Conservation (phyloP, 2,329 filamentous ascomycete genomes). For the Exutisphaerella laricina region DNA sequence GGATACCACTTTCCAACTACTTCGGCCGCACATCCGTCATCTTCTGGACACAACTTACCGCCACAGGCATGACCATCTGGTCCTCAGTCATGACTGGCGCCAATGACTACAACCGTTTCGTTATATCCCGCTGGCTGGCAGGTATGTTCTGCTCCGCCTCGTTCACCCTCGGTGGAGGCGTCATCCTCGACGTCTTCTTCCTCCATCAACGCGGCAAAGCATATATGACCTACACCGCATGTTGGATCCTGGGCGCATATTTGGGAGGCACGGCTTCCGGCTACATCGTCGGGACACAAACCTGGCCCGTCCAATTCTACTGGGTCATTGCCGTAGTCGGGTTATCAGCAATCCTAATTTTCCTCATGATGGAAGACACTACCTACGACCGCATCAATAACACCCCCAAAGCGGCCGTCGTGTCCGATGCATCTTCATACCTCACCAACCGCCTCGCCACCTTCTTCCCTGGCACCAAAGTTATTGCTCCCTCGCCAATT, state of each 20-base stretch:
- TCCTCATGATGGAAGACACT: constrained; percentile 8
- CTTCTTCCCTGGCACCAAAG: constrained; percentile 28
- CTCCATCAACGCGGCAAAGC: constrained; percentile 9
- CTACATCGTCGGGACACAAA: constrained; percentile 3
- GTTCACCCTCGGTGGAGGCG: constrained; percentile 3
- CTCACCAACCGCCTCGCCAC: constrained; percentile 25
- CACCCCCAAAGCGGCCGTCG: background rate
- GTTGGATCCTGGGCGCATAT: constrained; percentile 2
- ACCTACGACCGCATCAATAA: background rate
- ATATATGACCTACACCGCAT: constrained; percentile 2
- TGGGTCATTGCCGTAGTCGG: constrained; percentile 7
- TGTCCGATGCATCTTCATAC: background rate
- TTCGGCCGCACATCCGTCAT: constrained; percentile 3
- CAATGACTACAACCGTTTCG: constrained; percentile 4
- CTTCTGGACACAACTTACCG: constrained; percentile 4
- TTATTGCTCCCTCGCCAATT: constrained; percentile 11
- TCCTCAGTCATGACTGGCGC: constrained; percentile 6
- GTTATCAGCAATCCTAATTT: background rate
- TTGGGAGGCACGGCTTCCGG: constrained; percentile 2
- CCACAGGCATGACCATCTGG: constrained; percentile 5
- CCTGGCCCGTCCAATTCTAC: constrained; percentile 6
- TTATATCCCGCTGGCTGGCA: constrained; percentile 5
- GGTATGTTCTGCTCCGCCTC: constrained; percentile 7
- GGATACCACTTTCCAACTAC: constrained; percentile 2
- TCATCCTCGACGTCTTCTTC: constrained; percentile 10